These are phyloP conservation scores for Saccharomyces hybrid DNA, from an alignment of 1,139 yeast species.

Conservation along the genomic window DNA sequence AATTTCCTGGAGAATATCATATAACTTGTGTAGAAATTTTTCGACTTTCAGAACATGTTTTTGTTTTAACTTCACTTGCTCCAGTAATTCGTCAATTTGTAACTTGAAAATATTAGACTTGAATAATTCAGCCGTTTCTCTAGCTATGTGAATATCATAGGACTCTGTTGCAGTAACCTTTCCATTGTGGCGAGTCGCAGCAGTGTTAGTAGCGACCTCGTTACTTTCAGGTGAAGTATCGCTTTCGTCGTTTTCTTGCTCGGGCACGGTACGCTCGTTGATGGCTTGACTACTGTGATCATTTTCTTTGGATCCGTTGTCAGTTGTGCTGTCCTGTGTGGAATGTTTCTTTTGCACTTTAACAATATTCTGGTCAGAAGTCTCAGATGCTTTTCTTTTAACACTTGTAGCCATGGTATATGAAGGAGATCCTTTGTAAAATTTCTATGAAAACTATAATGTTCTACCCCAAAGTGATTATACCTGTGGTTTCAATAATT, in stretches of 20 bases:
- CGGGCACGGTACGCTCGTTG: constrained; percentile 13
- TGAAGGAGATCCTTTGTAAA: neutral
- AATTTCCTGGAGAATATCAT: constrained; percentile 58
- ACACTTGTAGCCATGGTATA: constrained; percentile 10
- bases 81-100: constrained; percentile 83
- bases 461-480: neutral
- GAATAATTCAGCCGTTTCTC: constrained; percentile 90
- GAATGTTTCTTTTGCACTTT: constrained; percentile 1
- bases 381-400: constrained; percentile 13
- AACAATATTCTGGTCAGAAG: constrained; percentile 2
- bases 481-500: neutral
- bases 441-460: neutral
- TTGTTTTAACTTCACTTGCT: constrained; percentile 71
- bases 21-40: constrained; percentile 67
- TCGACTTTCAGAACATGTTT: constrained; percentile 60
- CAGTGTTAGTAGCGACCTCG: constrained; percentile 9
- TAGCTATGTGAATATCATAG: constrained; percentile 82
- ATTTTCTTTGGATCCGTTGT: constrained; percentile 15
- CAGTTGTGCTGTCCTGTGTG: constrained; percentile 4
- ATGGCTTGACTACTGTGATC: constrained; percentile 10
- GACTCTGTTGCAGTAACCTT: constrained; percentile 42
- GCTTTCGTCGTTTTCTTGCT: constrained; percentile 11
- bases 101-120: constrained; percentile 90
- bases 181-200: constrained; percentile 6
- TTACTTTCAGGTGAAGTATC: constrained; percentile 19